phyloP scores from a whole-genome alignment of 2,329 filamentous ascomycete species.

The Cladosporium sp. region DNA sequence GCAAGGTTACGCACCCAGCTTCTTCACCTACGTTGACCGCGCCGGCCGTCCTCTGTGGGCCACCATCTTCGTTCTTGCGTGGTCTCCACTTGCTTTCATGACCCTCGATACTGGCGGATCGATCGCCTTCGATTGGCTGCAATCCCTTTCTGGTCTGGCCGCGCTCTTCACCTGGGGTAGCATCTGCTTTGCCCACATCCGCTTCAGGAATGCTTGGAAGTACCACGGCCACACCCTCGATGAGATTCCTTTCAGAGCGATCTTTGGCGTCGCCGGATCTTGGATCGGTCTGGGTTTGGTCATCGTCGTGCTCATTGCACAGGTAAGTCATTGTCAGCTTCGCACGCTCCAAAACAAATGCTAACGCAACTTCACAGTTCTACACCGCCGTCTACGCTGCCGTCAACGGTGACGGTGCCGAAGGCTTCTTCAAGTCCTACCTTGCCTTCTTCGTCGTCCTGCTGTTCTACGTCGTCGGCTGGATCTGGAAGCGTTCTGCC shows the following conservation, averaged over 20 bases:
- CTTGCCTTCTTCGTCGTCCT: conserved; percentile 27
- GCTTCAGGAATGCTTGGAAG: conserved; percentile 74
- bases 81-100: conserved; percentile 67
- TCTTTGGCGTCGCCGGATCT: conserved; percentile 38
- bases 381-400: conserved; percentile 31
- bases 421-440: conserved; percentile 27
- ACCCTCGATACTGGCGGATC: conserved; percentile 64
- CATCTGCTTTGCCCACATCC: conserved; percentile 82
- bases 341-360: no score
- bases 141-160: conserved; percentile 65
- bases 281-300: conserved; percentile 39
- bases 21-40: conserved; percentile 59
- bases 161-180: conserved; percentile 70
- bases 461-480: conserved; percentile 27
- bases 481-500: conserved; percentile 46
- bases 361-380: conserved; percentile 46
- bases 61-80: conserved; percentile 46
- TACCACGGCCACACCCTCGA: conserved; percentile 43
- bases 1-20: conserved; percentile 54
- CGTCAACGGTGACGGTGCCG: conserved; percentile 13
- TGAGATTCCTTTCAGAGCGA: conserved; percentile 42
- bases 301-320: conserved; percentile 36
- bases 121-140: conserved; percentile 64
- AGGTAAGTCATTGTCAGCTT: conserved; percentile 37
- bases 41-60: conserved; percentile 73